phyloP scores from a whole-genome alignment of 768 basidiomycete species.

The Neoboletus magnificus region DNA sequence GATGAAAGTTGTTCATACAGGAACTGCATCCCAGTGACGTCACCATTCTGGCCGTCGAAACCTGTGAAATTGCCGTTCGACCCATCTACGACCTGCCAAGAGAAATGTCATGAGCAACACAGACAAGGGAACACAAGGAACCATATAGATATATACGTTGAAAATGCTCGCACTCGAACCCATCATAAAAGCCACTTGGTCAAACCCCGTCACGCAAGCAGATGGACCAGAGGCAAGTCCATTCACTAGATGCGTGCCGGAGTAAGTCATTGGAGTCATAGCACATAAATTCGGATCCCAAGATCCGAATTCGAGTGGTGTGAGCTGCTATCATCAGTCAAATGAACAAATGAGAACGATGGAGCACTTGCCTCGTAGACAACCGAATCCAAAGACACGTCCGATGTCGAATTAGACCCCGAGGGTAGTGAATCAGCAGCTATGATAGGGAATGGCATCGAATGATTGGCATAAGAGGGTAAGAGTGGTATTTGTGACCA shows the following conservation, averaged over 20 bases:
- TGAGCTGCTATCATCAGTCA: constrained; percentile 39
- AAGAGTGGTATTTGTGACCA: constrained; percentile 57
- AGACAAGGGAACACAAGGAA: background rate
- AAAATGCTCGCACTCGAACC: constrained; percentile 72
- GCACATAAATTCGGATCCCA: constrained; percentile 72
- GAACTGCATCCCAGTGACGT: constrained; percentile 37
- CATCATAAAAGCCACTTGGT: constrained; percentile 72
- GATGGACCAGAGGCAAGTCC: constrained; percentile 53
- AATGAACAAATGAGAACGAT: constrained; percentile 6
- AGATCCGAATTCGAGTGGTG: constrained; percentile 67
- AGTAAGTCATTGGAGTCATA: constrained; percentile 58
- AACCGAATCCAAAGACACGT: constrained; percentile 39
- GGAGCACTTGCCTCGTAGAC: constrained; percentile 54
- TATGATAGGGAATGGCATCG: constrained; percentile 67
- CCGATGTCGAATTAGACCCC: constrained; percentile 41
- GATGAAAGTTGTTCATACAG: constrained; percentile 47
- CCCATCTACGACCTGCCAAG: constrained; percentile 49
- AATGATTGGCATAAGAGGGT: constrained; percentile 46
- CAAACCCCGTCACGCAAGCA: constrained; percentile 70
- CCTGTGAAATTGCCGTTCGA: constrained; percentile 35
- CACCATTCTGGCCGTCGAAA: constrained; percentile 10
- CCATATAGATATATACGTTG: constrained; percentile 47
- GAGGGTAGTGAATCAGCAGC: constrained; percentile 52
- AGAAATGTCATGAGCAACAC: background rate
- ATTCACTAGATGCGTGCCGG: constrained; percentile 62